phyloP scores from a whole-genome alignment of 805 yeast species.

The Grigorovia yakushimaensis region DNA sequence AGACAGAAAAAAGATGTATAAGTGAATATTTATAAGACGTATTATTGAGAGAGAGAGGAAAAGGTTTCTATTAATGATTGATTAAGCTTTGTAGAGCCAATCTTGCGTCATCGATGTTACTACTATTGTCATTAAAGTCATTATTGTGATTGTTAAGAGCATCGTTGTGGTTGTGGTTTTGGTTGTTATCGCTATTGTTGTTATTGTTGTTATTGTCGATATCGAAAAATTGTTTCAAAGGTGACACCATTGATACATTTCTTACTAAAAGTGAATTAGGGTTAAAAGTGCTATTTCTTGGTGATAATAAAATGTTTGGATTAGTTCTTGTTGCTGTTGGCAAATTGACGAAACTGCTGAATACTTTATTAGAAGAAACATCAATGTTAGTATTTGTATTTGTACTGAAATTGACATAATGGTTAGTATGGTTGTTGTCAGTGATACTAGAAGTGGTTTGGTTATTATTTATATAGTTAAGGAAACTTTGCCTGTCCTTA shows the following conservation, averaged over 20 bases:
- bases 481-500: not conserved
- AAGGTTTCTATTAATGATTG: constrained; percentile 7
- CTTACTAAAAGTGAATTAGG: not conserved
- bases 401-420: not conserved
- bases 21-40: not conserved
- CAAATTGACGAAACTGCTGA: not conserved
- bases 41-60: not conserved
- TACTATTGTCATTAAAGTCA: not conserved
- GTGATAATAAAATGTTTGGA: not conserved
- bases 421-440: no score
- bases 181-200: not conserved
- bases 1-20: no score
- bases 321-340: not conserved
- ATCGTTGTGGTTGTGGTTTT: not conserved
- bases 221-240: not conserved
- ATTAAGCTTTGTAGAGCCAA: constrained; percentile 23
- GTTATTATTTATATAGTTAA: no score
- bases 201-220: not conserved
- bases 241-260: not conserved
- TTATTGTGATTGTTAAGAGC: not conserved
- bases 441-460: not conserved
- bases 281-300: not conserved
- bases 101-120: constrained; percentile 23
- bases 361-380: not conserved
- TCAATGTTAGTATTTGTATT: not conserved